A percentile compares a stretch with the other conserved stretches of the same genome.
These are phyloP conservation scores for Thuja plicata DNA, from an alignment of 83 land plant genomes.

Conservation along the genomic window DNA sequence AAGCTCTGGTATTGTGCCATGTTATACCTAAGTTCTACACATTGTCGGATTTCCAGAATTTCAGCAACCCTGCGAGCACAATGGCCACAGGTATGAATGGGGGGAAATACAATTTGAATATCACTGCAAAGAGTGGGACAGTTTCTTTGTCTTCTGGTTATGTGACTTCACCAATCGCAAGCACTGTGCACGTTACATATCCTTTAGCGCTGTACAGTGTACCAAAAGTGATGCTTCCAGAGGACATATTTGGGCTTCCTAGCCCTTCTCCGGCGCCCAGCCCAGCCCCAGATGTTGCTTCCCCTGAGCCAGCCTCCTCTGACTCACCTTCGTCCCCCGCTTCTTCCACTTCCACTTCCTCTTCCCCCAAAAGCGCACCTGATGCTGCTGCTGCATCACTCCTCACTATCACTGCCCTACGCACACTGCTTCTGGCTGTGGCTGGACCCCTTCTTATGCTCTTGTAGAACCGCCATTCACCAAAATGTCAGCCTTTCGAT, in stretches of 20 bases:
- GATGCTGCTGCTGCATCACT: neutral
- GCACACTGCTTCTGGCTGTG: neutral
- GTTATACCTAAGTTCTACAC: conserved; percentile 53
- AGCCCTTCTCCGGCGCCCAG: conserved; percentile 42
- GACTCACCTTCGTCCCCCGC: neutral
- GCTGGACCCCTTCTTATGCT: neutral
- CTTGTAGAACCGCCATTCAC: neutral
- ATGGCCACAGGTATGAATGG: conserved; percentile 41
- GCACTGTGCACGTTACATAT: conserved; percentile 48
- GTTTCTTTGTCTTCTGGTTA: conserved; percentile 39
- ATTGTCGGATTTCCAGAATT: conserved; percentile 50
- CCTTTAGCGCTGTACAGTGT: conserved; percentile 61
- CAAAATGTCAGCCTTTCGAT: neutral
- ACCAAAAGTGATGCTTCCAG: conserved; percentile 52
- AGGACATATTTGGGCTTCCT: conserved; percentile 46
- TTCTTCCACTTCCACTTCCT: neutral
- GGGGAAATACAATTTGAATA: conserved; percentile 41
- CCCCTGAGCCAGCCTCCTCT: conserved; percentile 1
- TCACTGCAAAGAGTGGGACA: conserved; percentile 42
- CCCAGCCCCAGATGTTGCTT: conserved; percentile 16
- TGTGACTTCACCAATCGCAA: conserved; percentile 44
- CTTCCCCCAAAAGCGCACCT: neutral
- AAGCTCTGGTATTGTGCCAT: conserved; percentile 43
- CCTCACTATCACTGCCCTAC: neutral
- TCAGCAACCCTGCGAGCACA: conserved; percentile 52